Conservation (phyloP, 1,284 basidiomycete species). For the Leccinum solheimii region DNA sequence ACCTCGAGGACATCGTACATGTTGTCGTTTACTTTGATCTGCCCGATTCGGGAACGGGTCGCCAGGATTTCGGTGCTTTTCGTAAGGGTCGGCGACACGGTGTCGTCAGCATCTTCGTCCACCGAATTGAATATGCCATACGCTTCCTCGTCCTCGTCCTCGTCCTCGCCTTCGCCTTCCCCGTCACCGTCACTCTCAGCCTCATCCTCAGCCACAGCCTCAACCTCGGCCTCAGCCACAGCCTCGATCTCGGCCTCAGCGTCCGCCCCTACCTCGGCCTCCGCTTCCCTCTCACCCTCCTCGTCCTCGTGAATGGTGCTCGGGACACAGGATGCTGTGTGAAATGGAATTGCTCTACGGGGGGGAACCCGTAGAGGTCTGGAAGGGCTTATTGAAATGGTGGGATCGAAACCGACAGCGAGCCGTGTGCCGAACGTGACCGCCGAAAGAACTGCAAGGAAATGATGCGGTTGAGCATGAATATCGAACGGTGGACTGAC, state of each 20-base stretch:
- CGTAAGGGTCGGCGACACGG: neutral
- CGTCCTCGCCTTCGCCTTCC: neutral
- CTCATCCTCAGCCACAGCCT: no score
- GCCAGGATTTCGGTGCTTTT: neutral
- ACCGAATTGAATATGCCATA: neutral
- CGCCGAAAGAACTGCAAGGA: neutral
- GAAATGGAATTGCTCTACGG: neutral
- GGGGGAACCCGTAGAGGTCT: neutral
- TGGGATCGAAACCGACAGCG: neutral
- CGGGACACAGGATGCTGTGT: neutral
- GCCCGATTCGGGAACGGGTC: neutral
- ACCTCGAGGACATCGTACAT: neutral
- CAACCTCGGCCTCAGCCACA: no score
- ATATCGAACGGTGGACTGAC: neutral
- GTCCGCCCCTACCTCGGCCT: neutral
- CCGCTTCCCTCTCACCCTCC: neutral
- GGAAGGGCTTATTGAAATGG: neutral
- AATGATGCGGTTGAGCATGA: neutral
- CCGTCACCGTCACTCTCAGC: no score
- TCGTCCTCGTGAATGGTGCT: neutral
- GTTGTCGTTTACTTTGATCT: neutral
- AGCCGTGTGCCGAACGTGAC: neutral
- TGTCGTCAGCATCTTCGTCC: neutral
- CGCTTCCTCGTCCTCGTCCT: neutral
- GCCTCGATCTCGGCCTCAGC: no score